Evolutionary conservation across 176 grass and related monocot genomes (phyloP).

Genomic region (Alloteropsis semialata): DNA sequence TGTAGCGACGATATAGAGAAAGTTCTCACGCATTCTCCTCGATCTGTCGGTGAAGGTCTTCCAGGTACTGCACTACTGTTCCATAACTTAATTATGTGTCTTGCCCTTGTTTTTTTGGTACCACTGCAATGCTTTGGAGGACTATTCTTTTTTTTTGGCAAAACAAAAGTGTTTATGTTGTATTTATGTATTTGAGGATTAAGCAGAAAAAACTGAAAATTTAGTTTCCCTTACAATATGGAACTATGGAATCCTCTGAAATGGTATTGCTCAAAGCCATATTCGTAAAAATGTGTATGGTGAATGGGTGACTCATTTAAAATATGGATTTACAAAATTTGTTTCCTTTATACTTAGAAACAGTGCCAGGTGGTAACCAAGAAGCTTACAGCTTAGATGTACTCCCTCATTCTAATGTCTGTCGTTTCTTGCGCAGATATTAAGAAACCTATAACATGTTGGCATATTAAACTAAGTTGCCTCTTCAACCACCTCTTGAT

Average conservation of each 20-base stretch:
- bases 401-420: background rate
- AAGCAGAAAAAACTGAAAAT: background rate
- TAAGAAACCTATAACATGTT: background rate
- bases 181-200: background rate
- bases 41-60: slow-evolving; percentile 72
- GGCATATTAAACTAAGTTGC: background rate
- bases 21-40: slow-evolving; percentile 71
- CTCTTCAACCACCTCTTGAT: background rate
- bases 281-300: background rate
- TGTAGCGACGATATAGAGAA: slow-evolving; percentile 92
- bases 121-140: background rate
- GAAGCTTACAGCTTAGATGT: background rate
- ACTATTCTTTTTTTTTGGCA: background rate
- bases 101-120: slow-evolving; percentile 14
- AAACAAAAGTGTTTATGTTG: background rate
- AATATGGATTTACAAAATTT: background rate
- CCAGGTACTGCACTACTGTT: slow-evolving; percentile 57
- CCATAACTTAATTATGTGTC: slow-evolving; percentile 1
- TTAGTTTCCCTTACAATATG: background rate
- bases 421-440: background rate
- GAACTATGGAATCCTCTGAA: slow-evolving; percentile 1
- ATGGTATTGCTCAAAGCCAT: background rate
- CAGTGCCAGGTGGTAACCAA: background rate
- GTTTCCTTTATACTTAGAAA: background rate
- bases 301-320: background rate